Percentiles rank a stretch among this genome's conserved stretches.
Evolutionary conservation across 2,329 filamentous ascomycete genomes (phyloP).

Genomic region (Colletotrichum karsti): DNA sequence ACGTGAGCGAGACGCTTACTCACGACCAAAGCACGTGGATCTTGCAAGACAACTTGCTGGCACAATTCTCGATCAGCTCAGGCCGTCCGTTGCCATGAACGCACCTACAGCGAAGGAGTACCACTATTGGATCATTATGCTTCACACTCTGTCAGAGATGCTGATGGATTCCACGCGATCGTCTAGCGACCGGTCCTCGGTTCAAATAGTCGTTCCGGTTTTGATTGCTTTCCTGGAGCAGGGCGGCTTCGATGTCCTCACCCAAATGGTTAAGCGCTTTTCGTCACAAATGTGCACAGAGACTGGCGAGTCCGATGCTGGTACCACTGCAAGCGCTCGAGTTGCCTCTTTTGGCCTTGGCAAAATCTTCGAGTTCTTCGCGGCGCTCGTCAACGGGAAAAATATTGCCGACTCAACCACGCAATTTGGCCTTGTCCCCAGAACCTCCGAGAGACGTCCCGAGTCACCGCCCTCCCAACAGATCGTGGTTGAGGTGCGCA

Average conservation of each 20-base stretch:
- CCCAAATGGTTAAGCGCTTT: constrained; percentile 76
- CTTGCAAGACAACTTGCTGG: constrained; percentile 75
- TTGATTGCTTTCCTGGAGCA: constrained; percentile 87
- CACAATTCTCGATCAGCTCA: constrained; percentile 74
- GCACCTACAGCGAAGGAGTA: constrained; percentile 70
- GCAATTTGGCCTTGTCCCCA: constrained; percentile 51
- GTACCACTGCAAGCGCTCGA: constrained; percentile 22
- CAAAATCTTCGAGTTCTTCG: constrained; percentile 85
- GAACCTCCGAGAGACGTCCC: constrained; percentile 50
- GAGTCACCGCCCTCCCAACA: constrained; percentile 66
- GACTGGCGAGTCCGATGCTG: constrained; percentile 22
- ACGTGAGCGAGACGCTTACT: constrained; percentile 72
- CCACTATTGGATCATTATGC: constrained; percentile 83
- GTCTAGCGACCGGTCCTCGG: constrained; percentile 56
- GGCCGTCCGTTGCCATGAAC: constrained; percentile 50
- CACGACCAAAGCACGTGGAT: constrained; percentile 61
- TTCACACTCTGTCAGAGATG: constrained; percentile 81
- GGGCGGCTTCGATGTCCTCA: constrained; percentile 78
- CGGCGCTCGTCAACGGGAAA: constrained; percentile 79
- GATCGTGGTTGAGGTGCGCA: constrained; percentile 86
- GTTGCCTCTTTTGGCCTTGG: constrained; percentile 66
- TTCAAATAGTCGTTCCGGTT: constrained; percentile 76
- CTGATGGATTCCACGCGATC: constrained; percentile 70
- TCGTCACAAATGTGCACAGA: constrained; percentile 60
- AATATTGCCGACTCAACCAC: constrained; percentile 80